Percentiles rank a stretch among this genome's conserved stretches.
Conservation (phyloP, 345 rosid species). For the Brassica napus region Da-Ae NC_063436.1:7939501-7940000, state of each 20-base stretch:
- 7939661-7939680: constrained; percentile 51
- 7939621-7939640: constrained; percentile 10
- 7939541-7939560: constrained; percentile 22
- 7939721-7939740: constrained; percentile 75
- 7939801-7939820: constrained; percentile 75
- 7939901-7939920: constrained; percentile 48
- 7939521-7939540: constrained; percentile 16
- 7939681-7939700: constrained; percentile 59
- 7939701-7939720: constrained; percentile 47
- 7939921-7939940: constrained; percentile 68
- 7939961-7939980: constrained; percentile 46
- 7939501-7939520: constrained; percentile 30
- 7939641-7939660: constrained; percentile 16
- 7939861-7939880: neutral
- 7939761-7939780: constrained; percentile 71
- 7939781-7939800: constrained; percentile 70
- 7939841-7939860: neutral
- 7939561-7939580: constrained; percentile 26
- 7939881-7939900: constrained; percentile 3
- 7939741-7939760: constrained; percentile 66
- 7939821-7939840: constrained; percentile 51
- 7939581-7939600: neutral
- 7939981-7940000: neutral
- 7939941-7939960: constrained; percentile 76
- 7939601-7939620: neutral